Evolutionary conservation across 257 asterid genomes (phyloP), one percentile per base, ranked within the genome.

Genomic region (Ocimum tenuiflorum): DNA sequence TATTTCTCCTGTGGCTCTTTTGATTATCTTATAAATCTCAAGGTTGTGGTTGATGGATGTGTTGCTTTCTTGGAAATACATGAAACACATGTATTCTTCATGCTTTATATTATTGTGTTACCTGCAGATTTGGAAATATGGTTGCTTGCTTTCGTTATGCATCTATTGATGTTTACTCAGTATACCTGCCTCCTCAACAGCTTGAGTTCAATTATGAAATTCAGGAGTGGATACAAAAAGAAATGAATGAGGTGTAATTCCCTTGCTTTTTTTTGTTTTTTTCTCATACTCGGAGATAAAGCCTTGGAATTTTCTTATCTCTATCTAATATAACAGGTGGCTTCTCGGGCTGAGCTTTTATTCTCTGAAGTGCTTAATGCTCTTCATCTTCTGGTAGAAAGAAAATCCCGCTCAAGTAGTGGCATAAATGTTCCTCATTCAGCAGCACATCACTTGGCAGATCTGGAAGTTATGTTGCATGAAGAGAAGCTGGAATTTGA

Each of bases 131-230:
- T 53, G 95, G 98, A 27, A 84, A 80, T 74, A 89, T 89, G 98
- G 96, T 92, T 65, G 98, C 98, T 71, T 89, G 98, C 89, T 89
- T 92, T 73, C 92, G 94, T 41, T 92, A 92, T 70, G 96, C 97
- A 20, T 85, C 98, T 45, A 92, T 92, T 69, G 98, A 89, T 80
- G 96, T 92, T 75, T 86, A 82, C 76, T 85, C 97, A 13, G 96
- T 92, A 56, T 84, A 78, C 67, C 82, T 89, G 77, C 98, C 98
- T 77, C 96, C 95, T 66, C 38, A 85, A 56, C 79, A 78, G 64
- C 95, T 92, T 77, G 92, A 79, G 73, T 92, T 87, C 79, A 84
- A 79, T 78, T 80, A 77, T 67, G 91, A 78, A 79, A 78, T 53
- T 71, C 97, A 92, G 79, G 98, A 84, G 68, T 92, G 97, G 97